Conservation (phyloP, 1,139 yeast genomes). For the Sugiyamaella neomexicana region DNA sequence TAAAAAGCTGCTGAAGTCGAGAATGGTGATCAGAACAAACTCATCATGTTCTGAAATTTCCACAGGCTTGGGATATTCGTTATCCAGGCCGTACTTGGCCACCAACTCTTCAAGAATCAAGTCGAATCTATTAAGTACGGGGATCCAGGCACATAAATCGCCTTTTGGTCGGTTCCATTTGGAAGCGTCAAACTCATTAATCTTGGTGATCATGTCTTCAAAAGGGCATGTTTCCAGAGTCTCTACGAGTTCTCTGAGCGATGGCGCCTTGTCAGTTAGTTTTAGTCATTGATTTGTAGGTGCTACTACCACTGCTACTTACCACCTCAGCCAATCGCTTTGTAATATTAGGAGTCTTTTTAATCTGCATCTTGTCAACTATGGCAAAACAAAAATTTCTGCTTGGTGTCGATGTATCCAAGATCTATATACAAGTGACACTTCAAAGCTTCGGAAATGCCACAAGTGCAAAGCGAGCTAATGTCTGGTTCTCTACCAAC, state of each 20-base stretch:
- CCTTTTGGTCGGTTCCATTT: constrained; percentile 70
- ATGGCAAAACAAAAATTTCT: not conserved
- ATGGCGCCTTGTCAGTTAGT: constrained; percentile 40
- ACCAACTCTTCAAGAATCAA: constrained; percentile 57
- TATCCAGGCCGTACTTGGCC: constrained; percentile 54
- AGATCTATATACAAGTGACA: too few species aligned
- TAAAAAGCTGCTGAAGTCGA: constrained; percentile 62
- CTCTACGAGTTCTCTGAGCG: constrained; percentile 46
- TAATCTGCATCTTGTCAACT: constrained; percentile 31
- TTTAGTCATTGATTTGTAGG: not conserved
- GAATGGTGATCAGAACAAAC: constrained; percentile 51
- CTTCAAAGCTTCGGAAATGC: too few species aligned
- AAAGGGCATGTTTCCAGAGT: constrained; percentile 40
- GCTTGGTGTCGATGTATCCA: too few species aligned
- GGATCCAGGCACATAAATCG: constrained; percentile 75
- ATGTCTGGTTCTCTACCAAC: not conserved
- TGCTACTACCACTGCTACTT: constrained; percentile 26
- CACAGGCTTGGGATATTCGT: constrained; percentile 48
- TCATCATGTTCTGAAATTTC: constrained; percentile 51
- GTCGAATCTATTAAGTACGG: constrained; percentile 74
- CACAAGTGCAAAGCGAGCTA: not conserved
- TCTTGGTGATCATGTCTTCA: constrained; percentile 41
- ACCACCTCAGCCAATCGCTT: constrained; percentile 36
- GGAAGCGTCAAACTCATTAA: constrained; percentile 37
- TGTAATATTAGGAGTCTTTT: constrained; percentile 33